Percentiles rank a stretch among this genome's conserved stretches.
Evolutionary conservation across 371 early-diverging fungal genomes (phyloP).

Genomic region (Neoconidiobolus thromboides): DNA sequence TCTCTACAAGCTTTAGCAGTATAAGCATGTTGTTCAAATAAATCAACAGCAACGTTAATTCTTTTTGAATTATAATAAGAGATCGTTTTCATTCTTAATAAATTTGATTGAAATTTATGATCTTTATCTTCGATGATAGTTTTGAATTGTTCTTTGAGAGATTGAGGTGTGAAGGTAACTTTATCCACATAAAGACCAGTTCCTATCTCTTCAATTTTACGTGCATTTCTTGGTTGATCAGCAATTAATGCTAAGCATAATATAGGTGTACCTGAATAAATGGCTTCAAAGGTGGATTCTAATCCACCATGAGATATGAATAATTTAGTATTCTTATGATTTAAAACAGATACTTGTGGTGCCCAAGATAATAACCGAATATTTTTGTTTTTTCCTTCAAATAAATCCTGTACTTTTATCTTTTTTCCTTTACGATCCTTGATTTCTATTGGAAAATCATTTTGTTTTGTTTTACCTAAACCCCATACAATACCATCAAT

Average conservation of each 20-base stretch:
- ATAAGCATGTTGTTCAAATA: background rate
- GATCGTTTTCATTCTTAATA: background rate
- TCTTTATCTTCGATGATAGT: background rate
- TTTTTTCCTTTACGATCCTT: no score
- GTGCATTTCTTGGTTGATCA: constrained; percentile 5
- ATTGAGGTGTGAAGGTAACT: no score
- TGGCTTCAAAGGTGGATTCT: constrained; percentile 1
- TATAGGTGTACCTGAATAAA: constrained; percentile 5
- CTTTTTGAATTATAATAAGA: background rate
- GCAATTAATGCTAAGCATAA: background rate
- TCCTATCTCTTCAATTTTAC: background rate
- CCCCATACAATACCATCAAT: constrained; percentile 2
- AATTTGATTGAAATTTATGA: background rate
- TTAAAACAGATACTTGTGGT: constrained; percentile 4
- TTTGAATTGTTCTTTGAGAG: background rate
- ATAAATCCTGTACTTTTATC: background rate
- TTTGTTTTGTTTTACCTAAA: background rate
- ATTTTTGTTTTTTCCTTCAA: background rate
- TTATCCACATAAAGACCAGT: background rate
- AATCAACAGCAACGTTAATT: background rate
- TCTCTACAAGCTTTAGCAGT: background rate
- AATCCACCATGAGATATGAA: constrained; percentile 8
- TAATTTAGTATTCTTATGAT: background rate
- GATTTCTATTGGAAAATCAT: background rate
- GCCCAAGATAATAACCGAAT: constrained; percentile 4